Percentiles rank a stretch among this genome's conserved stretches.
phyloP scores from a whole-genome alignment of 495 filamentous ascomycete genomes.

The Lindgomyces ingoldianus region DNA sequence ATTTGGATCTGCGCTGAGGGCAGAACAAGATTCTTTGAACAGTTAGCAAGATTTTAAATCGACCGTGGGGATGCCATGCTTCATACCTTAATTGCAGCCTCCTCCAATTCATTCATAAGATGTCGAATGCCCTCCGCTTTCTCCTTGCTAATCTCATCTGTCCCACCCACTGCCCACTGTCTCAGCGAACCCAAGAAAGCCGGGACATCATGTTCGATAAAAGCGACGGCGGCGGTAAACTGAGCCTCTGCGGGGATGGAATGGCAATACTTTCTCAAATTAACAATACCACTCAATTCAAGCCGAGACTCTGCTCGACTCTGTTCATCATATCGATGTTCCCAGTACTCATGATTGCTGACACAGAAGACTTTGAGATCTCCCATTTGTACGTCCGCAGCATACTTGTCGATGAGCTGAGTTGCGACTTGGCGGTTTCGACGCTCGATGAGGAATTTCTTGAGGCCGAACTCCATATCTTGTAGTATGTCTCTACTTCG shows the following conservation, averaged over 20 bases:
- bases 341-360: slow-evolving; percentile 22
- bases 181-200: slow-evolving; percentile 25
- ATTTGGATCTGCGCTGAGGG: slow-evolving; percentile 20
- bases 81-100: slow-evolving; percentile 15
- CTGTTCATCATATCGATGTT: slow-evolving; percentile 30
- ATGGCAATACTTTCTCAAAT: slow-evolving; percentile 26
- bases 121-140: slow-evolving; percentile 1
- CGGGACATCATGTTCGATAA: slow-evolving; percentile 24
- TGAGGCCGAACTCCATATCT: slow-evolving; percentile 21
- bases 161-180: slow-evolving; percentile 23
- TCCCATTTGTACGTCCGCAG: slow-evolving; percentile 7
- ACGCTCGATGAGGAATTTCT: slow-evolving; percentile 27
- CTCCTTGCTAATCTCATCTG: not conserved
- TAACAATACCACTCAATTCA: slow-evolving; percentile 25
- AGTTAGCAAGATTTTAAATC: not conserved
- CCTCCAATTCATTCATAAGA: slow-evolving; percentile 20
- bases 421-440: slow-evolving; percentile 17
- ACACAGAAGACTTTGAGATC: slow-evolving; percentile 30
- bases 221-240: slow-evolving; percentile 12
- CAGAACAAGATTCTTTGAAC: slow-evolving; percentile 17
- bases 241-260: slow-evolving; percentile 23
- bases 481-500: slow-evolving; percentile 21
- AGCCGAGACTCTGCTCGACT: slow-evolving; percentile 17
- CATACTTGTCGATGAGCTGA: slow-evolving; percentile 20
- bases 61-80: not conserved